These are phyloP conservation scores for Rhodotorula kratochvilovae DNA, from an alignment of 768 basidiomycete species.

Conservation along the genomic window DNA sequence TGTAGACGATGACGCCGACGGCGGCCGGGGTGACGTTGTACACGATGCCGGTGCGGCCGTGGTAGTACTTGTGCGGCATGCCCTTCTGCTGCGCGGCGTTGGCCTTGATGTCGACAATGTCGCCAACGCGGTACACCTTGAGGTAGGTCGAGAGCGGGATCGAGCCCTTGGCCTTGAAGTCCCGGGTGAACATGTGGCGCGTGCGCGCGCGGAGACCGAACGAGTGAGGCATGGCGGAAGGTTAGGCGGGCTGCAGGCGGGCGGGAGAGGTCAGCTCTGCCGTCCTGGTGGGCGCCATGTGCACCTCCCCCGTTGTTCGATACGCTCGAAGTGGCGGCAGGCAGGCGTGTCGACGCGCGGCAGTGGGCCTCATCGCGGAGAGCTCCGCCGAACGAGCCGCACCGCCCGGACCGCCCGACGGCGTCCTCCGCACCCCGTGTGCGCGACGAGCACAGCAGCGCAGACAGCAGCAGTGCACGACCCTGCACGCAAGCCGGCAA, in stretches of 20 bases:
- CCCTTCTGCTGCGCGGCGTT: slow-evolving; percentile 99
- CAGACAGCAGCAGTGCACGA: no score
- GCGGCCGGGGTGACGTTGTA: slow-evolving; percentile 96
- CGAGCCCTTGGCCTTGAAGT: slow-evolving; percentile 93
- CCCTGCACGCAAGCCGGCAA: no score
- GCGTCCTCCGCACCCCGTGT: no score
- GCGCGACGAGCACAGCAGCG: no score
- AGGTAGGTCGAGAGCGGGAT: slow-evolving; percentile 89
- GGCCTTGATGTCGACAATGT: slow-evolving; percentile 99
- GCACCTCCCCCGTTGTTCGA: no score
- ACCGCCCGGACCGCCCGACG: no score
- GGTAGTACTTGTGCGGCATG: slow-evolving; percentile 99
- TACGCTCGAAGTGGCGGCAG: no score
- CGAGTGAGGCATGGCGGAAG: slow-evolving; percentile 86
- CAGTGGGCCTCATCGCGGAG: no score
- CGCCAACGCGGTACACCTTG: slow-evolving; percentile 86
- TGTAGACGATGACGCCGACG: slow-evolving; percentile 95
- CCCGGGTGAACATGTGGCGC: slow-evolving; percentile 97
- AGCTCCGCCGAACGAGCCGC: no score
- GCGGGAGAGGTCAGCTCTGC: neutral
- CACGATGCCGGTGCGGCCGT: slow-evolving; percentile 93
- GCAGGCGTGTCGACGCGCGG: no score
- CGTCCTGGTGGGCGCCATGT: neutral
- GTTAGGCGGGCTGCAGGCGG: slow-evolving; percentile 5
- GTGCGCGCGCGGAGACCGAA: slow-evolving; percentile 99